These are phyloP conservation scores for Pharnaceum exiguum DNA, from an alignment of 148 eudicot species.

Conservation along the genomic window DNA sequence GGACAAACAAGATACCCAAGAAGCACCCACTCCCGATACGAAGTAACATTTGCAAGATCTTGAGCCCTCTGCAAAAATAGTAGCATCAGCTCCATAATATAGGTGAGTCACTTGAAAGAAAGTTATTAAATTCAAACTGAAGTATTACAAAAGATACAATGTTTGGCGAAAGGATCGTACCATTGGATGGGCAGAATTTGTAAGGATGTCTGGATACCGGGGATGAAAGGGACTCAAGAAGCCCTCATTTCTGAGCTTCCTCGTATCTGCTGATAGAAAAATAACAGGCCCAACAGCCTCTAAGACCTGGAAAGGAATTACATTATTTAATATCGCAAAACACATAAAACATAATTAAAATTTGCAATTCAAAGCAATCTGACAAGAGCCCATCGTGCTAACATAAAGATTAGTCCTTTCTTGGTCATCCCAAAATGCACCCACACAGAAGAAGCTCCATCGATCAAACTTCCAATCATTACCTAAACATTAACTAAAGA, in stretches of 20 bases:
- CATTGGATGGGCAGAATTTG: slow-evolving; percentile 99
- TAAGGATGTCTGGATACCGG: slow-evolving; percentile 96
- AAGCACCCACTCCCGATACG: slow-evolving; percentile 92
- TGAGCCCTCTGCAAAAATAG: slow-evolving; percentile 75
- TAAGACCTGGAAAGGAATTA: slow-evolving; percentile 55
- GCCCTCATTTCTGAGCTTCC: slow-evolving; percentile 98
- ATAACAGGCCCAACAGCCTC: slow-evolving; percentile 98
- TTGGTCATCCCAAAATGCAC: too few relatives aligned
- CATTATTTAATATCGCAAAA: background rate
- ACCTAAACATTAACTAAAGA: too few relatives aligned
- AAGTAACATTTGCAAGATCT: slow-evolving; percentile 96
- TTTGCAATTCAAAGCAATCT: too few relatives aligned
- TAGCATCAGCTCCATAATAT: background rate
- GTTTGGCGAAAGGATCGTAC: slow-evolving; percentile 27
- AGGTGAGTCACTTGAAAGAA: background rate
- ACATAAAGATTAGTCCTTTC: too few relatives aligned
- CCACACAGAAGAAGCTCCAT: too few relatives aligned
- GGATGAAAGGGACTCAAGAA: slow-evolving; percentile 99
- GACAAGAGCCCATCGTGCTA: too few relatives aligned
- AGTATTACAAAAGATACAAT: slow-evolving; percentile 3
- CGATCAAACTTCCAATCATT: too few relatives aligned
- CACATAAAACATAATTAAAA: too few relatives aligned
- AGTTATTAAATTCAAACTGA: background rate
- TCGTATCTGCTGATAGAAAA: slow-evolving; percentile 88
- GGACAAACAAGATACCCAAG: slow-evolving; percentile 99